Conservation (phyloP, 2,329 filamentous ascomycete genomes). For the Fusarium sp. region DNA sequence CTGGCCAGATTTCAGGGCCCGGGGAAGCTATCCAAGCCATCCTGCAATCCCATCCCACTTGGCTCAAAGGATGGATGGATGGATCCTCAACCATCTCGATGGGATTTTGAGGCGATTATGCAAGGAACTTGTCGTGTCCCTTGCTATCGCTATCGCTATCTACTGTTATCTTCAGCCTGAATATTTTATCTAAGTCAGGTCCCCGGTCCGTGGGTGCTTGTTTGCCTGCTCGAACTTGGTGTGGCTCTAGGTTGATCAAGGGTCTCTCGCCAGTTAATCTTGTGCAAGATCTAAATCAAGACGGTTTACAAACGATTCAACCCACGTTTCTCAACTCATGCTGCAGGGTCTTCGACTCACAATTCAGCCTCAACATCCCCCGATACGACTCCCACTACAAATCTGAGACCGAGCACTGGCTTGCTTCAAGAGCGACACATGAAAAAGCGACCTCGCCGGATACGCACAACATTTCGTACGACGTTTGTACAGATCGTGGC, state of each 20-base stretch:
- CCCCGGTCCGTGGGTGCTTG: background rate
- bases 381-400: background rate
- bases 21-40: slow-evolving; percentile 22
- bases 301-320: slow-evolving; percentile 1
- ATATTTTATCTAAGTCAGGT: slow-evolving; percentile 17
- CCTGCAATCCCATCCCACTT: slow-evolving; percentile 5
- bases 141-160: slow-evolving; percentile 14
- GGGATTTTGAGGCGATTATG: slow-evolving; percentile 10
- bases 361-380: slow-evolving; percentile 17
- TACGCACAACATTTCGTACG: slow-evolving; percentile 42
- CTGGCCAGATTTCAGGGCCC: slow-evolving; percentile 2
- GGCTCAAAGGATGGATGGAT: background rate
- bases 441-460: slow-evolving; percentile 21
- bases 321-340: background rate
- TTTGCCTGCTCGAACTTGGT: background rate
- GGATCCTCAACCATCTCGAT: slow-evolving; percentile 10
- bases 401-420: slow-evolving; percentile 3
- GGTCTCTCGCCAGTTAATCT: background rate
- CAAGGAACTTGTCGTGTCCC: slow-evolving; percentile 12
- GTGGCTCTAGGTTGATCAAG: background rate
- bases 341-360: slow-evolving; percentile 2
- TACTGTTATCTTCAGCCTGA: slow-evolving; percentile 7
- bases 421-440: slow-evolving; percentile 17
- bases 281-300: background rate
- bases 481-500: slow-evolving; percentile 38